These are phyloP conservation scores for Calvatia gigantea DNA, from an alignment of 768 basidiomycete genomes.

Conservation along the genomic window DNA sequence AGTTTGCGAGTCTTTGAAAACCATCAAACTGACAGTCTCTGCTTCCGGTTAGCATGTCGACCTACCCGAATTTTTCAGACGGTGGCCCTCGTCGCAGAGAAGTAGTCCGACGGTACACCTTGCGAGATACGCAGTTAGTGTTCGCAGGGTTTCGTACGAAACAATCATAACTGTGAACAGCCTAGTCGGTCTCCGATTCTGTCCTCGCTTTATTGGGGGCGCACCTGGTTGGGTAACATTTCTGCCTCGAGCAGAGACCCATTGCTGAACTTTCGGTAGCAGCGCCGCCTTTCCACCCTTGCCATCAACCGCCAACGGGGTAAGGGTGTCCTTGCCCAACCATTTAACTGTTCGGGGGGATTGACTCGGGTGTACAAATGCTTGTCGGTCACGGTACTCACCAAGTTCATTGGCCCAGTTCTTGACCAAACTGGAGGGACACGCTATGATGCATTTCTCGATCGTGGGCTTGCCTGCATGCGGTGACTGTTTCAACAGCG, in stretches of 20 bases:
- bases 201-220: constrained; percentile 5
- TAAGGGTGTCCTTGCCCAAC: constrained; percentile 83
- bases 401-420: constrained; percentile 99
- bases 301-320: constrained; percentile 87
- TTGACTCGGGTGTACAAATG: neutral
- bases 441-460: constrained; percentile 97
- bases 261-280: constrained; percentile 75
- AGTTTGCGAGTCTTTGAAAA: constrained; percentile 69
- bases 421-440: constrained; percentile 93
- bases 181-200: neutral
- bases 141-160: constrained; percentile 93
- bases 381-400: constrained; percentile 28
- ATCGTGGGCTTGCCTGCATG: constrained; percentile 81
- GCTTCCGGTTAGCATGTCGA: constrained; percentile 1
- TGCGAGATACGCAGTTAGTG: constrained; percentile 70
- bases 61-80: constrained; percentile 91
- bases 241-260: constrained; percentile 86
- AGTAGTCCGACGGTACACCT: constrained; percentile 83
- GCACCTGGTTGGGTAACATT: constrained; percentile 90
- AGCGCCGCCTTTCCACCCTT: constrained; percentile 85
- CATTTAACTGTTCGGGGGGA: constrained; percentile 72
- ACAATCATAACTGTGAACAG: constrained; percentile 87
- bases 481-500: constrained; percentile 92
- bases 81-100: constrained; percentile 97
- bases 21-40: neutral